A percentile compares a stretch with the other conserved stretches of the same genome.
phyloP scores from a whole-genome alignment of 225 moss, liverwort and hornwort genomes.

The Straminergon stramineum region DNA sequence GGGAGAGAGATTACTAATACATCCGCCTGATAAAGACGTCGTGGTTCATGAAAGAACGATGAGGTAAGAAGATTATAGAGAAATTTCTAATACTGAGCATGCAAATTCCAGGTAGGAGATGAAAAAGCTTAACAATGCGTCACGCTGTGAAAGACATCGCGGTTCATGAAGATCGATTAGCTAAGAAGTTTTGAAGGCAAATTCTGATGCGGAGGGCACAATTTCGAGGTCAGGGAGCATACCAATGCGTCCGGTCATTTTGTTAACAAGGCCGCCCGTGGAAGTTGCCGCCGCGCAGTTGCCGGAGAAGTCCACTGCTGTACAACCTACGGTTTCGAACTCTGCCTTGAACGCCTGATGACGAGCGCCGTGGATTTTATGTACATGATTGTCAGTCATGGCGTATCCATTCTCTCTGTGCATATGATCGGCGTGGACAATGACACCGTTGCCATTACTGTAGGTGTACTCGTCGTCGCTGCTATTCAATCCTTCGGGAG shows the following conservation, averaged over 20 bases:
- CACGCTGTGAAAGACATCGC: not conserved
- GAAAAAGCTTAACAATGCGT: not conserved
- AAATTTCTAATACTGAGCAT: not conserved
- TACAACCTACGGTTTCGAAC: conserved; percentile 93
- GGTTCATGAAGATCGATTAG: not conserved
- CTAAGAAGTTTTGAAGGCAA: not conserved
- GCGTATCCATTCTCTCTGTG: conserved; percentile 6
- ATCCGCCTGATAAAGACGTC: not conserved
- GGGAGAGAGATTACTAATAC: not conserved
- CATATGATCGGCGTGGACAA: not conserved
- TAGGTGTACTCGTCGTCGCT: conserved; percentile 14
- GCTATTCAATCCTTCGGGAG: not conserved
- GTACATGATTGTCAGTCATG: conserved; percentile 1
- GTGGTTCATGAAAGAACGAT: not conserved
- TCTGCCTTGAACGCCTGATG: conserved; percentile 50
- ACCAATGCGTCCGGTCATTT: conserved; percentile 89
- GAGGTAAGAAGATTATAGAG: not conserved
- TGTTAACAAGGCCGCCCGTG: conserved; percentile 95
- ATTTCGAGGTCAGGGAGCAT: not conserved
- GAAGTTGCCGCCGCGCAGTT: conserved; percentile 91
- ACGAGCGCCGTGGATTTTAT: conserved; percentile 15
- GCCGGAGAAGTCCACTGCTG: conserved; percentile 73
- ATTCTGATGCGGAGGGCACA: not conserved
- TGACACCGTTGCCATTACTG: not conserved
- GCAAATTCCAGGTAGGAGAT: not conserved